These are phyloP conservation scores for Boechera retrofracta DNA, from an alignment of 345 rosid species.

Conservation along the genomic window DNA sequence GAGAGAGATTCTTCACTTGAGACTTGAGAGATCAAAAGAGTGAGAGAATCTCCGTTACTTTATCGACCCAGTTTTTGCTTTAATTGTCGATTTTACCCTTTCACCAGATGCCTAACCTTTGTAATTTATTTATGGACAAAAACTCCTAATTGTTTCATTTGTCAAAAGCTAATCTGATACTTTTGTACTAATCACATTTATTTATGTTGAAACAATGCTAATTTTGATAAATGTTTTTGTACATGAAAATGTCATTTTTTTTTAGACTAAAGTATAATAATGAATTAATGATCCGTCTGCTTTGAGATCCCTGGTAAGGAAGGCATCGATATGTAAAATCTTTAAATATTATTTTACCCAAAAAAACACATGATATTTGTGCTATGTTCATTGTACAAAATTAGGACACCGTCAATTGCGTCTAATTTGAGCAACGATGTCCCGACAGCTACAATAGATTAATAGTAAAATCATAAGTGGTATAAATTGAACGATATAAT, in stretches of 20 bases:
- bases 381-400: not conserved
- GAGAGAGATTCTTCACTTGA: conserved; percentile 38
- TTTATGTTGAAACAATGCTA: not conserved
- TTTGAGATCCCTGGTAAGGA: too few relatives aligned
- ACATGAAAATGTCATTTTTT: too few relatives aligned
- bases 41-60: conserved; percentile 38
- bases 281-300: too few relatives aligned
- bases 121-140: not conserved
- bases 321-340: too few relatives aligned
- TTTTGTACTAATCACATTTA: not conserved
- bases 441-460: not conserved
- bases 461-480: not conserved
- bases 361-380: not conserved
- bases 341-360: not conserved
- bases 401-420: conserved; percentile 4
- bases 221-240: too few relatives aligned
- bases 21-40: conserved; percentile 35
- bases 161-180: too few relatives aligned
- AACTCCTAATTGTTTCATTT: not conserved
- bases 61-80: conserved; percentile 31
- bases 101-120: conserved; percentile 10
- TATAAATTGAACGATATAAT: too few relatives aligned
- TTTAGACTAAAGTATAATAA: too few relatives aligned
- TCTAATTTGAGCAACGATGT: not conserved
- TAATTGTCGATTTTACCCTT: conserved; percentile 37